Conservation (phyloP, 345 rosid species). For the Carallia pectinifolia region DNA sequence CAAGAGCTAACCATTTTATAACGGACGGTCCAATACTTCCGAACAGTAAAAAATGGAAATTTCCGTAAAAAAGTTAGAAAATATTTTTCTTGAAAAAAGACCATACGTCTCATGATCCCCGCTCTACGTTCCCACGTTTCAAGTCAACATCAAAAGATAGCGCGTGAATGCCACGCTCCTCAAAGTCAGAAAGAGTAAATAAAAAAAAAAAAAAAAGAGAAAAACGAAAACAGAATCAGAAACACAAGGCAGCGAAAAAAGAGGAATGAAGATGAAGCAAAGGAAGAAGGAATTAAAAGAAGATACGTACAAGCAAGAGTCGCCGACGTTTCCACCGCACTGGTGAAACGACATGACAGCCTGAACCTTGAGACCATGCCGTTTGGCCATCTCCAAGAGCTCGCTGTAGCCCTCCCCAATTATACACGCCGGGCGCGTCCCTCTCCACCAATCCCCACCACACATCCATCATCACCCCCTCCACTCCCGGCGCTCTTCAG, state of each 20-base stretch:
- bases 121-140: too few species aligned
- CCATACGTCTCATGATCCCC: too few species aligned
- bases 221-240: neutral
- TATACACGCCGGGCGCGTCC: slow-evolving; percentile 70
- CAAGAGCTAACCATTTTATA: too few species aligned
- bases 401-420: slow-evolving; percentile 96
- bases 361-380: slow-evolving; percentile 90
- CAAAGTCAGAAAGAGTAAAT: too few species aligned
- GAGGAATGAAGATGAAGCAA: neutral
- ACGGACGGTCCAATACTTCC: too few species aligned
- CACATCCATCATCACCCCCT: slow-evolving; percentile 94
- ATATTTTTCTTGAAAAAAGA: too few species aligned
- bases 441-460: slow-evolving; percentile 99
- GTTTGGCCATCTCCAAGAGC: slow-evolving; percentile 85
- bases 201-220: neutral
- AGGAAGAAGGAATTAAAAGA: neutral
- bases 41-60: too few species aligned
- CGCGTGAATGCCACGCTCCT: neutral
- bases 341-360: slow-evolving; percentile 99
- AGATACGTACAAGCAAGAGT: slow-evolving; percentile 72
- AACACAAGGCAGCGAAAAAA: too few species aligned
- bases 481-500: slow-evolving; percentile 96
- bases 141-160: too few species aligned
- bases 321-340: slow-evolving; percentile 99
- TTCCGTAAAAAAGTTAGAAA: too few species aligned